Base-by-base conservation (phyloP, 1,284 basidiomycete genomes). In the Puccinia horiana region DNA sequence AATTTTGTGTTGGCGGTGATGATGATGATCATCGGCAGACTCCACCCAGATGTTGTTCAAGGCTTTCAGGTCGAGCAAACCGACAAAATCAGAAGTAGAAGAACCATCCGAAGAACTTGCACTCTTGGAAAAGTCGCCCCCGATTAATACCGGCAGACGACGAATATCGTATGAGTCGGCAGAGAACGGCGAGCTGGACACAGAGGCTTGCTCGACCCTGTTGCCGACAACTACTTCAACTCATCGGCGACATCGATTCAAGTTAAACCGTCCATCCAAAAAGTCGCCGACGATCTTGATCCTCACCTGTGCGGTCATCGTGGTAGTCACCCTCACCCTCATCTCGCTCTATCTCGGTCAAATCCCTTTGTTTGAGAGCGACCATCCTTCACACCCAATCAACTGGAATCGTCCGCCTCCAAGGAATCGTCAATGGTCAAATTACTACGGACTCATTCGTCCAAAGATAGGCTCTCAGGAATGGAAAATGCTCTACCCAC, bases 401-500 rank as follows among this genome's bases (percentile, higher is more conserved):
- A 70, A 70, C n/a, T 70, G 69, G 69, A 47, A 44, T 49, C 69
- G 42, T 8, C 69, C 69, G 2, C 69, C 69, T 49, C 42, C 58
- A n/a, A 32, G 47, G 6, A 32, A 44, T 52, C 37, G 63, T 52
- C 26, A 65, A 67, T 65, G 32, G 44, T 65, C 63, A 9, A 49
- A 67, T 37, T 56, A 69, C 67, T 40, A 69, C 26, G 49, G 49
- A n/a, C 65, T 67, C 32, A 6, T 69, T 14, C 69, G 69, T 1
- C 69, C 69, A 1, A 70, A 56, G 37, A n/a, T 73, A n/a, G 78
- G 78, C 29, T 61, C 78, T 26, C 35, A 42, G 26, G 54, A 81
- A 73, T 81, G 78, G 78, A 72, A 63, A 23, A 12, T n/a, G 52
- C 52, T 73, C n/a, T 81, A 81, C 37, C 78, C 78, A 40, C 37